Evolutionary conservation across 169 alveolate species (phyloP).

Genomic region (Plasmodium billcollinsi): DNA sequence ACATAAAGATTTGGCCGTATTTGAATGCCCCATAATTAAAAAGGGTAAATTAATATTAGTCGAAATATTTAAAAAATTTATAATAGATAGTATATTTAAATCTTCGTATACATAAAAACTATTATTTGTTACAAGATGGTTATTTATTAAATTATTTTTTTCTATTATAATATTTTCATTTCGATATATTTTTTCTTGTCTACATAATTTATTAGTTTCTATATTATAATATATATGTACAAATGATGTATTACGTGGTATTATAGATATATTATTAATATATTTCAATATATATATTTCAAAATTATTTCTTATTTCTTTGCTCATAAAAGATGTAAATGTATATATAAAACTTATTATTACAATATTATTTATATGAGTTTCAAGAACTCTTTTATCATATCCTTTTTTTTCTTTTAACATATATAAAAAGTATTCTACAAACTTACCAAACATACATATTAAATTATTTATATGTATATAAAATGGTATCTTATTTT

Average conservation of each 20-base stretch:
- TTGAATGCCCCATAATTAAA: slow-evolving; percentile 30
- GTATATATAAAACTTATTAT: slow-evolving; percentile 46
- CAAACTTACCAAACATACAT: slow-evolving; percentile 6
- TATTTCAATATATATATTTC: slow-evolving; percentile 54
- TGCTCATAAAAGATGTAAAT: slow-evolving; percentile 40
- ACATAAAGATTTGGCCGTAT: slow-evolving; percentile 37
- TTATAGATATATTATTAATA: slow-evolving; percentile 53
- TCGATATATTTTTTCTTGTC: slow-evolving; percentile 23
- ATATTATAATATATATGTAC: slow-evolving; percentile 40
- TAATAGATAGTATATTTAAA: slow-evolving; percentile 16
- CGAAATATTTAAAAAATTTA: slow-evolving; percentile 10
- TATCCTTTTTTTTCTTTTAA: slow-evolving; percentile 47
- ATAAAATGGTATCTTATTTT: neutral
- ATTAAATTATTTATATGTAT: slow-evolving; percentile 41
- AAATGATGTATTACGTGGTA: slow-evolving; percentile 41
- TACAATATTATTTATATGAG: slow-evolving; percentile 29
- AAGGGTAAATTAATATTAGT: slow-evolving; percentile 19
- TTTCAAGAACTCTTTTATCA: slow-evolving; percentile 35
- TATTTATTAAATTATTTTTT: slow-evolving; percentile 28
- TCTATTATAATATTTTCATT: slow-evolving; percentile 21
- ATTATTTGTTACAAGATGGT: neutral
- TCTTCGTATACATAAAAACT: slow-evolving; percentile 32
- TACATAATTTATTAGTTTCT: slow-evolving; percentile 38
- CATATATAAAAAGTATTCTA: slow-evolving; percentile 24
- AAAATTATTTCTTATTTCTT: slow-evolving; percentile 17